Evolutionary conservation across 108 stramenopile species (phyloP).

Genomic region (Cylindrotheca fusiformis): DNA sequence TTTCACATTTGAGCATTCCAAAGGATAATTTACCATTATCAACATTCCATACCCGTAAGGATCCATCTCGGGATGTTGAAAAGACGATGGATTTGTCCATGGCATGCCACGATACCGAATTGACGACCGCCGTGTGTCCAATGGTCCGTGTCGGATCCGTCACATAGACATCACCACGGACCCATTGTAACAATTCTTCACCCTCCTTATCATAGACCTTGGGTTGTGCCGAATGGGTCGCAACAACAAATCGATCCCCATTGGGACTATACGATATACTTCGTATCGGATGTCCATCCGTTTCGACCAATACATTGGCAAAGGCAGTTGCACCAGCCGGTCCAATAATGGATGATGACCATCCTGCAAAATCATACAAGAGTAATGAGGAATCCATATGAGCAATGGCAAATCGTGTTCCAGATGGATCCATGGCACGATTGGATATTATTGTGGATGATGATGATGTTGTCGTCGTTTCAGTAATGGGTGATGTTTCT

Average conservation of each 20-base stretch:
- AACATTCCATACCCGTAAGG: slow-evolving; percentile 83
- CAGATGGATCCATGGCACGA: slow-evolving; percentile 70
- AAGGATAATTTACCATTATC: slow-evolving; percentile 73
- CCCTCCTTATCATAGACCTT: slow-evolving; percentile 82
- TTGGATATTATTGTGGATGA: slow-evolving; percentile 1
- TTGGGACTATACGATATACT: slow-evolving; percentile 35
- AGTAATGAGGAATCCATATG: slow-evolving; percentile 63
- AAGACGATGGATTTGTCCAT: slow-evolving; percentile 69
- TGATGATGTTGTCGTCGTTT: slow-evolving; percentile 9
- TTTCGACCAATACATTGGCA: slow-evolving; percentile 36
- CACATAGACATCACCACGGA: slow-evolving; percentile 87
- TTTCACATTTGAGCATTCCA: slow-evolving; percentile 72
- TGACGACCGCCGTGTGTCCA: slow-evolving; percentile 83
- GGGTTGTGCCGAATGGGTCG: slow-evolving; percentile 78
- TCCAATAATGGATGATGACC: slow-evolving; percentile 50
- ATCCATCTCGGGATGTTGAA: slow-evolving; percentile 81
- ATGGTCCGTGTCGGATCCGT: slow-evolving; percentile 77
- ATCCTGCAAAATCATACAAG: slow-evolving; percentile 87
- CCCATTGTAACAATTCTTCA: slow-evolving; percentile 63
- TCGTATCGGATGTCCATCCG: slow-evolving; percentile 48
- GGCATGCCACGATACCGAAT: slow-evolving; percentile 87
- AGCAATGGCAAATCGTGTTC: slow-evolving; percentile 82
- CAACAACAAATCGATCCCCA: slow-evolving; percentile 79
- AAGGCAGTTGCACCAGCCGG: slow-evolving; percentile 30
- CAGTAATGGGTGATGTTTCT: slow-evolving; percentile 6